Evolutionary conservation across 2,329 filamentous ascomycete genomes (phyloP).

Genomic region (Tolypocladium tropicale): DNA sequence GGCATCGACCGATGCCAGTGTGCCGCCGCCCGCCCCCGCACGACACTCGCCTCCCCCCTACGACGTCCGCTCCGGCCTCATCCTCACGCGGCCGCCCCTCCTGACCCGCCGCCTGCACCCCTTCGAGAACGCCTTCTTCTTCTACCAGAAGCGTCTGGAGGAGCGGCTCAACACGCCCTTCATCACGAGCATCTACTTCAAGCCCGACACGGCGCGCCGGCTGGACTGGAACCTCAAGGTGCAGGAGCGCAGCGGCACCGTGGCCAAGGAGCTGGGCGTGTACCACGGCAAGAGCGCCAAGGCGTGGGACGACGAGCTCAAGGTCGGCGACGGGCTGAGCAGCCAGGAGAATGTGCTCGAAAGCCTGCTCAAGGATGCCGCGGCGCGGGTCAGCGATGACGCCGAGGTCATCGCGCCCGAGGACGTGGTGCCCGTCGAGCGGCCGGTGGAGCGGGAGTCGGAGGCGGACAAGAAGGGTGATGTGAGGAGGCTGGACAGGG

Average conservation of each 20-base stretch:
- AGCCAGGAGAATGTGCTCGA: constrained; percentile 56
- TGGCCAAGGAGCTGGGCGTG: constrained; percentile 74
- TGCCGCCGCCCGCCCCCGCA: constrained; percentile 7
- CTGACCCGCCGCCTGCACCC: constrained; percentile 74
- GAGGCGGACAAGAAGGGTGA: constrained; percentile 73
- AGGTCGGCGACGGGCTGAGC: constrained; percentile 61
- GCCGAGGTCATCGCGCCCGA: constrained; percentile 47
- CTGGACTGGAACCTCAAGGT: constrained; percentile 87
- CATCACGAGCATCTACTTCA: constrained; percentile 88
- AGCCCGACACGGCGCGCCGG: constrained; percentile 73
- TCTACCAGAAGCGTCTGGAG: constrained; percentile 95
- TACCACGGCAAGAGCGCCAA: constrained; percentile 62
- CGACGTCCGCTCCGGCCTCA: constrained; percentile 54
- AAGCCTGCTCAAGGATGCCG: constrained; percentile 64
- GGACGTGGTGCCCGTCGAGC: constrained; percentile 58
- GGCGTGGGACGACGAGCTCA: constrained; percentile 86
- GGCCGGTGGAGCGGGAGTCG: constrained; percentile 59
- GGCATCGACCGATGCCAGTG: constrained; percentile 8
- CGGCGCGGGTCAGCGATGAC: constrained; percentile 49
- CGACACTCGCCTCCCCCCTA: constrained; percentile 21
- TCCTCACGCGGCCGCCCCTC: constrained; percentile 80
- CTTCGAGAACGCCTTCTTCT: constrained; percentile 89
- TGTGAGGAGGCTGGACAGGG: constrained; percentile 65
- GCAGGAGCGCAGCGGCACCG: constrained; percentile 58
- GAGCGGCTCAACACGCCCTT: constrained; percentile 85